Base-by-base conservation (phyloP, 2,329 filamentous ascomycete species). In the Botrytis cinerea region DNA sequence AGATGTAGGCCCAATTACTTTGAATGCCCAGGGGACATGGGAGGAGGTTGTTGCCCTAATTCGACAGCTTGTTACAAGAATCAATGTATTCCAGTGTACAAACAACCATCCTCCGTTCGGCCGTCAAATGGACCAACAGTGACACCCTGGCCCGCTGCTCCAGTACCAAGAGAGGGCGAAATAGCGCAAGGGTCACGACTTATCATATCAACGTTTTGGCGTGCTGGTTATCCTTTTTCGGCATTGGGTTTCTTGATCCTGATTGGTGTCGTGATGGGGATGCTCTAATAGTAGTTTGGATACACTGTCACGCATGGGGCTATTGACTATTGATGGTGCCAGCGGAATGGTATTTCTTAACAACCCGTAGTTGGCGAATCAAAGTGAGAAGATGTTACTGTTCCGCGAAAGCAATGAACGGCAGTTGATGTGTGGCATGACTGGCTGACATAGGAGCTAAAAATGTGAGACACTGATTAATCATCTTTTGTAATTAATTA, bases 21-120 rank as follows among this genome's bases (percentile, higher is more conserved):
- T 38, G 75, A 79, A 71, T 81, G 80, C 64, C 76, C 79, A 4
- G 70, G 35, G 28, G 70, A 75, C n/a, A 70, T 76, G 28, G 78
- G 77, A 14, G 78, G 79, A 38, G 79, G 78, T 28, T 80, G 79
- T 61, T 80, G 79, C 54, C 76, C 75, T n/a, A 51, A 73, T 64
- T 66, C 72, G n/a, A 73, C 59, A 35, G 48, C 35, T 43, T 73
- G 72, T 38, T 73, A 72, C n/a, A 25, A 51, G 25, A 20, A 73
- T 66, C 22, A 66, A 57, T 45, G 75, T 72, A 60, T 68, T 73
- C 45, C 80, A 75, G 61, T 74, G 73, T 51, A 76, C 74, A 43
- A 78, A 48, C 38, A 54, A 18, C 48, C 72, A 35, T 28, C 51
- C n/a, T 40, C 68, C 22, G 35, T 35, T n/a, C 70, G 57, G 20